Conservation (phyloP, 805 yeast species). For the Saturnispora ahearnii region DNA sequence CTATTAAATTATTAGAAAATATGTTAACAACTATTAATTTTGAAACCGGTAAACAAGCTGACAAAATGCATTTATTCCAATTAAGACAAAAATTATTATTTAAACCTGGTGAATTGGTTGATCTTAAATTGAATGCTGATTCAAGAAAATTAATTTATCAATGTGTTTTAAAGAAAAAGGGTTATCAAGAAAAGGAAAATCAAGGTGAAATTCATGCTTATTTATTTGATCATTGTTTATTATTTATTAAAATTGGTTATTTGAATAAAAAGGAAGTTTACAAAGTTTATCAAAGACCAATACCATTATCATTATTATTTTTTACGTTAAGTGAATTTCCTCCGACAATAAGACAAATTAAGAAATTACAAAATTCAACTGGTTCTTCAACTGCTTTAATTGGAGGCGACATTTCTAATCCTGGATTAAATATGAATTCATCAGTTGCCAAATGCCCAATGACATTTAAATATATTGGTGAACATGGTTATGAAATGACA, state of each 20-base stretch:
- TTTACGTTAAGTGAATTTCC: conserved; percentile 72
- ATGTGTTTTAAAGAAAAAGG: conserved; percentile 65
- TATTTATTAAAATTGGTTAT: conserved; percentile 77
- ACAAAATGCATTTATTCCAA: conserved; percentile 80
- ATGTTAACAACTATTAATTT: conserved; percentile 70
- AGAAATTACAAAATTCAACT: conserved; percentile 32
- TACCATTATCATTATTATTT: conserved; percentile 68
- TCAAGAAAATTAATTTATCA: conserved; percentile 72
- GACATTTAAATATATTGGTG: conserved; percentile 45
- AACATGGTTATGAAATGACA: conserved; percentile 45
- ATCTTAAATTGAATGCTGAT: conserved; percentile 75
- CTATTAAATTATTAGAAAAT: conserved; percentile 65
- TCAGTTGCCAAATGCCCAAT: conserved; percentile 35
- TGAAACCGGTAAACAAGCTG: conserved; percentile 91
- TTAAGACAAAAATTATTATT: conserved; percentile 77
- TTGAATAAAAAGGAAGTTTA: conserved; percentile 87
- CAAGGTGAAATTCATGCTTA: conserved; percentile 80
- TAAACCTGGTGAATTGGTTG: conserved; percentile 75
- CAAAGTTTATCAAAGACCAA: conserved; percentile 84
- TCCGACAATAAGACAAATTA: conserved; percentile 46
- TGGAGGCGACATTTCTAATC: conserved; percentile 16
- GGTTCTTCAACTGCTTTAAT: conserved; percentile 26
- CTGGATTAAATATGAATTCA: conserved; percentile 16
- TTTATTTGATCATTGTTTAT: conserved; percentile 76
- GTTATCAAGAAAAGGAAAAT: conserved; percentile 55